phyloP scores from a whole-genome alignment of 768 basidiomycete species.

The Xerocomus spinulosus region DNA sequence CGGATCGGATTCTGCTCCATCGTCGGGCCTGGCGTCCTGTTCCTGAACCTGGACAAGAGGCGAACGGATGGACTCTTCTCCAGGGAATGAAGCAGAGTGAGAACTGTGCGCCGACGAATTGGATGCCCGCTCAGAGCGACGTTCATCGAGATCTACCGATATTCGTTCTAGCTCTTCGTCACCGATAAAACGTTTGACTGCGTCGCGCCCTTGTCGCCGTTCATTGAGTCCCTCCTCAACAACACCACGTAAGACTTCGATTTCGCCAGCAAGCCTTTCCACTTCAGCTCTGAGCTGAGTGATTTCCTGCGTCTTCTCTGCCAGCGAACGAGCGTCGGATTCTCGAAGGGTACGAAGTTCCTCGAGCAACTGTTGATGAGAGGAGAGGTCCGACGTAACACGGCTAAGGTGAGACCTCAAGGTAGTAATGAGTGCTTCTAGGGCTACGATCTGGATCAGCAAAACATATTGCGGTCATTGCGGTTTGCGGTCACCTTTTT shows the following conservation, averaged over 20 bases:
- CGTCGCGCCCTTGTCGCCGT: constrained; percentile 52
- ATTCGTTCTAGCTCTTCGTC: constrained; percentile 60
- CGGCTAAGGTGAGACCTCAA: constrained; percentile 72
- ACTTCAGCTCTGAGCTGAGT: constrained; percentile 68
- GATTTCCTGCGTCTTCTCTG: constrained; percentile 64
- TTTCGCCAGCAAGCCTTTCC: constrained; percentile 77
- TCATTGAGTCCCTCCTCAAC: constrained; percentile 86
- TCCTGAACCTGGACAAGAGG: not conserved
- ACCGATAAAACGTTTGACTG: constrained; percentile 42
- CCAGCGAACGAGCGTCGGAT: constrained; percentile 51
- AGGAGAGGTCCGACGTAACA: constrained; percentile 72
- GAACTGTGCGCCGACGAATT: constrained; percentile 25
- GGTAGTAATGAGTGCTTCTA: constrained; percentile 73
- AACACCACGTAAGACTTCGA: constrained; percentile 79
- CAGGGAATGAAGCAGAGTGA: constrained; percentile 1
- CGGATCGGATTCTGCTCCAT: constrained; percentile 30
- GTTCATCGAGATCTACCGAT: constrained; percentile 61
- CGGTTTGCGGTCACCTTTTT: constrained; percentile 66
- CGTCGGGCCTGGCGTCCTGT: constrained; percentile 9
- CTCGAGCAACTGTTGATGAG: constrained; percentile 65
- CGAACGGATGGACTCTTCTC: too few species aligned
- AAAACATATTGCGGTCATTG: too few species aligned
- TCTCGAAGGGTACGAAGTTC: constrained; percentile 64
- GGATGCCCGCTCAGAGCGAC: constrained; percentile 48
- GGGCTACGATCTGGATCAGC: constrained; percentile 49